These are phyloP conservation scores for Fusarium euwallaceae DNA, from an alignment of 2,329 filamentous ascomycete species.

Conservation along the genomic window DNA sequence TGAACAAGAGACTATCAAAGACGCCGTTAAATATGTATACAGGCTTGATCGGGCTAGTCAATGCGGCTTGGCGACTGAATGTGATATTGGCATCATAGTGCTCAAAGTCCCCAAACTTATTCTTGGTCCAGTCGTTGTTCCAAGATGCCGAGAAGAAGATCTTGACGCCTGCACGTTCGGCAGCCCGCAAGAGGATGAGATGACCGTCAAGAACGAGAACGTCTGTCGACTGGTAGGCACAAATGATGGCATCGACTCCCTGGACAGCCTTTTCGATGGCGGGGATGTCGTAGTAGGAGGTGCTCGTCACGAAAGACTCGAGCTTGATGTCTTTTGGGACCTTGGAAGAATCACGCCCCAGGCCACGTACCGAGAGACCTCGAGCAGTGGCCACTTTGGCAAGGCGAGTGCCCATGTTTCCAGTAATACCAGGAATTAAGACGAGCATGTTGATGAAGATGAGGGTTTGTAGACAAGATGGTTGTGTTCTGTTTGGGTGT, in stretches of 20 bases:
- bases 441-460: neutral
- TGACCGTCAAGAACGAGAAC: slow-evolving; percentile 7
- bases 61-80: neutral
- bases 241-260: neutral
- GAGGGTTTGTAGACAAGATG: neutral
- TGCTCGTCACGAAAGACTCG: neutral
- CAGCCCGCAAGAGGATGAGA: slow-evolving; percentile 14
- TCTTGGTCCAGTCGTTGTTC: slow-evolving; percentile 15
- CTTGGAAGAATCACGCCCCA: neutral
- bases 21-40: neutral
- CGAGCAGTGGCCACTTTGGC: neutral
- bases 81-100: slow-evolving; percentile 14
- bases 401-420: neutral
- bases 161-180: slow-evolving; percentile 15
- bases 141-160: slow-evolving; percentile 11
- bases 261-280: neutral
- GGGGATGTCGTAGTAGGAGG: neutral
- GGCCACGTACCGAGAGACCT: neutral
- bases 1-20: neutral
- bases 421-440: neutral
- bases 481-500: neutral
- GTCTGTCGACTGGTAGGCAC: neutral
- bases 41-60: slow-evolving; percentile 11
- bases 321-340: neutral
- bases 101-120: slow-evolving; percentile 6